phyloP scores from a whole-genome alignment of 2,329 filamentous ascomycete species.

The Exophiala sideris region DNA sequence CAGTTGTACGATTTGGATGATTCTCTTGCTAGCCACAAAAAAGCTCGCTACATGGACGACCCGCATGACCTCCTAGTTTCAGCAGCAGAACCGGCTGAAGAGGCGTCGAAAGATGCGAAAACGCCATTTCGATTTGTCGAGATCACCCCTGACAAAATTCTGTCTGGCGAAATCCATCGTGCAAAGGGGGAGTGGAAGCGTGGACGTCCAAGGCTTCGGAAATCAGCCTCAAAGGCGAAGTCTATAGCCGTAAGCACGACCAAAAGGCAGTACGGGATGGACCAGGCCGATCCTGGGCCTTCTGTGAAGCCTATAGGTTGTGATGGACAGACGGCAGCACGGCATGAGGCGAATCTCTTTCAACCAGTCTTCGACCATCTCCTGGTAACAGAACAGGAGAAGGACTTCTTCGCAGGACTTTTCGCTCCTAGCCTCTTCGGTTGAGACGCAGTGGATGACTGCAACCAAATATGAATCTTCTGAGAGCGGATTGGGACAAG shows the following conservation, averaged over 20 bases:
- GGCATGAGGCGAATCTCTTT: neutral
- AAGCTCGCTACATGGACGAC: neutral
- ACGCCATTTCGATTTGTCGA: neutral
- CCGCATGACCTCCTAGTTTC: neutral
- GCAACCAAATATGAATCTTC: no score
- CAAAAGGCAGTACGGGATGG: no score
- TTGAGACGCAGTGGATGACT: neutral
- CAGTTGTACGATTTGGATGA: neutral
- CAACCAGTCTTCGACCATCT: conserved; percentile 3
- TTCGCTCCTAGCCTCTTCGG: neutral
- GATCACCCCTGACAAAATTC: neutral
- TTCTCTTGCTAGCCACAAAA: neutral
- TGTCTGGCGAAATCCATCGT: conserved; percentile 1
- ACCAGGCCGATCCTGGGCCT: no score
- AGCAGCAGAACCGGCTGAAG: neutral
- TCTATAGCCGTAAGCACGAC: neutral
- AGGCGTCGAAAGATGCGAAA: neutral
- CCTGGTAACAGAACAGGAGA: neutral
- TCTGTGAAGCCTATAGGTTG: no score
- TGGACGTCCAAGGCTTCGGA: neutral
- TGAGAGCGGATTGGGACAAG: no score
- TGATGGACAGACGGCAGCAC: neutral
- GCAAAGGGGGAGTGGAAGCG: conserved; percentile 1
- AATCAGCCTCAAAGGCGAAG: neutral
- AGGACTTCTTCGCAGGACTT: neutral